phyloP scores from a whole-genome alignment of 306 rosid species.

The Gillenia trifoliata region DNA sequence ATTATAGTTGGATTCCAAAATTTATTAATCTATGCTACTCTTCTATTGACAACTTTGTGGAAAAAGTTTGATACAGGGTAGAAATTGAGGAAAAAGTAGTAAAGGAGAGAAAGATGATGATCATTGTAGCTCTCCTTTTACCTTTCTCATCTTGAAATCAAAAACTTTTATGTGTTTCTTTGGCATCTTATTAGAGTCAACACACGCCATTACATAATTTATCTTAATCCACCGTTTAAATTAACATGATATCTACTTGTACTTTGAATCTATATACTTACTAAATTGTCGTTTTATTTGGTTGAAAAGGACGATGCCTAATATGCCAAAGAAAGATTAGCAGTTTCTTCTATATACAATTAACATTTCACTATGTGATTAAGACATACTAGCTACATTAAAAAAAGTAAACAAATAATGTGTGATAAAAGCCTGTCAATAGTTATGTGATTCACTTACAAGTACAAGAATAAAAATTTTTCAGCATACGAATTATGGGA shows the following conservation, averaged over 20 bases:
- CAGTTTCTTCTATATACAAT: neutral
- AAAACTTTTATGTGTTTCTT: neutral
- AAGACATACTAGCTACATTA: neutral
- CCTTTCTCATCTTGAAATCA: neutral
- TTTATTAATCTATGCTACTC: neutral
- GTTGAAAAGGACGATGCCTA: neutral
- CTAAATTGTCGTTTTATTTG: neutral
- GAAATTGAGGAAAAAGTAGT: neutral
- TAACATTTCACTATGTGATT: neutral
- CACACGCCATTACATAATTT: neutral
- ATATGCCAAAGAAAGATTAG: neutral
- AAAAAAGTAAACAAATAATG: neutral
- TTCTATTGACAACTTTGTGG: neutral
- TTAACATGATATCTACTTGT: neutral
- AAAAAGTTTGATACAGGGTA: neutral
- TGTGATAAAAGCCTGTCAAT: no score
- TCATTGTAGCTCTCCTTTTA: neutral
- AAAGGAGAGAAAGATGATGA: neutral
- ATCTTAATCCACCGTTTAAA: neutral
- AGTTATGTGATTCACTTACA: neutral
- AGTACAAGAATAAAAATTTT: neutral
- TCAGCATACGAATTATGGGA: neutral
- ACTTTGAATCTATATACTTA: neutral
- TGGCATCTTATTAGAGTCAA: constrained; percentile 10
- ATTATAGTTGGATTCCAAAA: neutral